A percentile compares a stretch with the other conserved stretches of the same genome.
Conservation (phyloP, 2,329 filamentous ascomycete species). For the Fusarium paranaense region DNA sequence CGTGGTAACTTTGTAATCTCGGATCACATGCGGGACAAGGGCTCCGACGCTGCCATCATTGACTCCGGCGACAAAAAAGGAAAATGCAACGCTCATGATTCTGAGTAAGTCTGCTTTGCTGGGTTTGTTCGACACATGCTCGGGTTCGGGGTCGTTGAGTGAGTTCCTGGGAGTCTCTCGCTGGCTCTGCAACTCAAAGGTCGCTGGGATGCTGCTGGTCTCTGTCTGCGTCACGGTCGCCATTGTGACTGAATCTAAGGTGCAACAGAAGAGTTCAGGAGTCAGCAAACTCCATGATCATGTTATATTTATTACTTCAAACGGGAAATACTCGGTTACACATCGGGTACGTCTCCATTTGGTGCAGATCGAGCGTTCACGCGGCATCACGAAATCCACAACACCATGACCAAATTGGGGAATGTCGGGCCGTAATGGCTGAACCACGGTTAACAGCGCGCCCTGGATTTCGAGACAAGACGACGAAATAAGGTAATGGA, state of each 20-base stretch:
- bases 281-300: neutral
- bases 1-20: conserved; percentile 65
- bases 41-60: conserved; percentile 75
- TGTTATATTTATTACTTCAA: conserved; percentile 13
- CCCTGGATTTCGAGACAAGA: neutral
- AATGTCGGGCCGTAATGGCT: neutral
- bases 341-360: neutral
- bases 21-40: conserved; percentile 71
- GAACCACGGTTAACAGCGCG: neutral
- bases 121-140: neutral
- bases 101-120: conserved; percentile 51
- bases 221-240: conserved; percentile 21
- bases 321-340: conserved; percentile 14
- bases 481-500: neutral
- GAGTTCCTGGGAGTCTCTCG: neutral
- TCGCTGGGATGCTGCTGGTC: neutral
- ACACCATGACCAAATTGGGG: neutral
- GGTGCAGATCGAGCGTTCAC: neutral
- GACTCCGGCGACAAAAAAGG: conserved; percentile 73
- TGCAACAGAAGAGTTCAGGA: neutral
- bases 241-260: neutral
- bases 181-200: conserved; percentile 4
- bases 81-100: conserved; percentile 66
- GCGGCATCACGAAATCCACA: neutral
- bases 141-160: neutral